Conservation (phyloP, 495 filamentous ascomycete species). For the Annulohypoxylon stygium region DNA sequence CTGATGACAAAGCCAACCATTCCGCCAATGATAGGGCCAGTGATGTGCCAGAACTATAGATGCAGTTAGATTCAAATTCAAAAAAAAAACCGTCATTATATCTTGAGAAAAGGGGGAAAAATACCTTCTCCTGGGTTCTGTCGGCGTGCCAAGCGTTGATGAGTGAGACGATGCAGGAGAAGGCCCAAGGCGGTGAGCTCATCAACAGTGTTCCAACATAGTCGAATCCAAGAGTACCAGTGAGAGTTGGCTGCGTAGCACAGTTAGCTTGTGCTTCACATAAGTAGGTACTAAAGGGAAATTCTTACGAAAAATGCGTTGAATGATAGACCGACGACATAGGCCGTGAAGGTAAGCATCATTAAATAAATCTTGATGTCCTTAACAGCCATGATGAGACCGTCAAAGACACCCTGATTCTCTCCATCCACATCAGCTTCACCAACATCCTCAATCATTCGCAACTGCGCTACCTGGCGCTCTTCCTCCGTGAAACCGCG, state of each 20-base stretch:
- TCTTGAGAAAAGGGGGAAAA: background rate
- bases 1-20: slow-evolving; percentile 79
- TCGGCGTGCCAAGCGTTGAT: slow-evolving; percentile 82
- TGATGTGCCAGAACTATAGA: slow-evolving; percentile 77
- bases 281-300: slow-evolving; percentile 62
- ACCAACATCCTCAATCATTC: slow-evolving; percentile 81
- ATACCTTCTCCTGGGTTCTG: slow-evolving; percentile 72
- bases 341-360: slow-evolving; percentile 59
- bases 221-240: slow-evolving; percentile 76
- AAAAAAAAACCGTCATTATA: background rate
- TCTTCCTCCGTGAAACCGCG: slow-evolving; percentile 77
- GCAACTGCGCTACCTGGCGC: slow-evolving; percentile 72
- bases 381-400: slow-evolving; percentile 75
- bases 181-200: slow-evolving; percentile 78
- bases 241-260: slow-evolving; percentile 81
- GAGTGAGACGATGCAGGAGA: slow-evolving; percentile 77
- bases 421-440: slow-evolving; percentile 75
- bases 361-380: slow-evolving; percentile 76
- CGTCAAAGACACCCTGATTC: slow-evolving; percentile 70
- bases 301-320: slow-evolving; percentile 68
- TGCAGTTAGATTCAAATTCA: slow-evolving; percentile 10
- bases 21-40: slow-evolving; percentile 73
- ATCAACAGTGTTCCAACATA: slow-evolving; percentile 79
- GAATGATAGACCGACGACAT: slow-evolving; percentile 53
- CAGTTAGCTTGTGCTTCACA: slow-evolving; percentile 68